phyloP scores from a whole-genome alignment of 2,329 filamentous ascomycete species.

The Fusarium sp. region DNA sequence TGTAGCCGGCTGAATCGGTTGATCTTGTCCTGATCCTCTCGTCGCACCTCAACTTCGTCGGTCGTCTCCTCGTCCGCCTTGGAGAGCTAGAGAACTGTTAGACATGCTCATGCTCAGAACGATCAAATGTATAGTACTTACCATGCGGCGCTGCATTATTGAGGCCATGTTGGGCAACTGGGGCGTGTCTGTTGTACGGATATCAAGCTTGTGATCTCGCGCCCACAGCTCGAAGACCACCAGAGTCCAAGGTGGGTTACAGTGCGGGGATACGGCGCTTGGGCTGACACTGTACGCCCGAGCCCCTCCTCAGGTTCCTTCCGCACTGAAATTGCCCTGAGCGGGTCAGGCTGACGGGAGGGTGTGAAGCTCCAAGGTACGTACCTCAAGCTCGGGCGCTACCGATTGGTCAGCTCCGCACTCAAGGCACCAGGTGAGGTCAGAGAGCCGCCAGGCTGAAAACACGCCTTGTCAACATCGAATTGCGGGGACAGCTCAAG shows the following conservation, averaged over 20 bases:
- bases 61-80: constrained; percentile 89
- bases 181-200: constrained; percentile 25
- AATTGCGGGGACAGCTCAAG: constrained; percentile 4
- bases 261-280: constrained; percentile 18
- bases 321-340: not conserved
- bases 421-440: constrained; percentile 30
- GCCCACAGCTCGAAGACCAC: constrained; percentile 31
- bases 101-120: not conserved
- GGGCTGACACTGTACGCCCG: constrained; percentile 34
- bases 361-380: constrained; percentile 27
- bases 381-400: constrained; percentile 34
- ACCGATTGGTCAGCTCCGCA: constrained; percentile 39
- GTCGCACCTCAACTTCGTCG: constrained; percentile 92
- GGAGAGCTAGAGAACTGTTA: constrained; percentile 73
- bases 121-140: constrained; percentile 45
- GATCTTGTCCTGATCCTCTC: constrained; percentile 99
- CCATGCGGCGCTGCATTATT: constrained; percentile 72
- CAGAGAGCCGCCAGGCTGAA: constrained; percentile 32
- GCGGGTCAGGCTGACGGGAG: not conserved
- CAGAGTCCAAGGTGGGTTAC: constrained; percentile 41
- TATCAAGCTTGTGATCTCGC: constrained; percentile 26
- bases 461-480: constrained; percentile 42
- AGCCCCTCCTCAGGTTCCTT: constrained; percentile 28
- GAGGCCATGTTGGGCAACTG: constrained; percentile 50
- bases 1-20: constrained; percentile 97